These are phyloP conservation scores for Lentithecium fluviatile DNA, from an alignment of 495 filamentous ascomycete species.

Conservation along the genomic window DNA sequence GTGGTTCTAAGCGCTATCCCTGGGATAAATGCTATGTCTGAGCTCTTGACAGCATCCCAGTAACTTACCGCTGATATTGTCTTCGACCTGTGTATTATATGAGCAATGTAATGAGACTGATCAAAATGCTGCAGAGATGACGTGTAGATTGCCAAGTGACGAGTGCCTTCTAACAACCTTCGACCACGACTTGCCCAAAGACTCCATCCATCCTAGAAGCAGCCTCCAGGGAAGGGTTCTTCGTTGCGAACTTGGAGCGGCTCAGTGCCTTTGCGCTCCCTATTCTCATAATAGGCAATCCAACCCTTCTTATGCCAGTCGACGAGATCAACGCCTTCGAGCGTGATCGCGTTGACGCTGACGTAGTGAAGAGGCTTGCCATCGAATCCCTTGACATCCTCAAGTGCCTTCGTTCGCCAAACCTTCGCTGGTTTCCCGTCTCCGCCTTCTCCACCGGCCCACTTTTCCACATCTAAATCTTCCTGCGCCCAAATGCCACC, in stretches of 20 bases:
- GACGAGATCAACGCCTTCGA: conserved; percentile 26
- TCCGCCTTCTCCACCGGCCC: conserved; percentile 20
- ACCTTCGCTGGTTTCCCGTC: conserved; percentile 17
- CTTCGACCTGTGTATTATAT: too few relatives aligned
- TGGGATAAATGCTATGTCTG: too few relatives aligned
- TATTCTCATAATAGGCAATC: conserved; percentile 19
- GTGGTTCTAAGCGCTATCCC: too few relatives aligned
- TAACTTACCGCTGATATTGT: too few relatives aligned
- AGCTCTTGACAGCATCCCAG: too few relatives aligned
- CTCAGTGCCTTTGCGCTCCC: background rate
- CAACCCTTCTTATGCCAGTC: conserved; percentile 33
- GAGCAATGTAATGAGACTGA: too few relatives aligned
- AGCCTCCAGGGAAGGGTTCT: background rate
- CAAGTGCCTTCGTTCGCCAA: conserved; percentile 14
- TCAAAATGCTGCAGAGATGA: too few relatives aligned
- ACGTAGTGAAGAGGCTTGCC: conserved; percentile 23
- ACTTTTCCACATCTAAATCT: conserved; percentile 29
- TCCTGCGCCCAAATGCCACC: conserved; percentile 21
- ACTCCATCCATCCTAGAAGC: background rate
- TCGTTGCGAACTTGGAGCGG: background rate
- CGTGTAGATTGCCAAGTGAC: too few relatives aligned
- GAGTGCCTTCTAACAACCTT: background rate
- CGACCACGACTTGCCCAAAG: background rate
- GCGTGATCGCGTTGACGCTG: conserved; percentile 30
- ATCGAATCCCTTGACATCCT: conserved; percentile 6